Conservation (phyloP, 202 grass and related monocot species). For the Hordeum pubiflorum region DNA sequence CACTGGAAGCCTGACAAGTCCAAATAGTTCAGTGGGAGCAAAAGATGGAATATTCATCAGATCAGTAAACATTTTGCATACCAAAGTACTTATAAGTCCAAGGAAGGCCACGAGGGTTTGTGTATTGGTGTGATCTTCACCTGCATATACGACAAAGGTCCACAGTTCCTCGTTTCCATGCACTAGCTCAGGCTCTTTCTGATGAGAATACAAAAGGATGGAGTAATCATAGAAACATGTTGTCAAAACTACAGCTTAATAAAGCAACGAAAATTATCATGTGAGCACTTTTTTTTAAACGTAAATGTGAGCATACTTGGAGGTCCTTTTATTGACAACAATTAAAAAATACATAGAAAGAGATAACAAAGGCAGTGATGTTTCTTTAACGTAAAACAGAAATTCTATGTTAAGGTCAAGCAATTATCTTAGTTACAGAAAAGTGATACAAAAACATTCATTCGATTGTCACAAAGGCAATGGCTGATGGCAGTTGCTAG, state of each 20-base stretch:
- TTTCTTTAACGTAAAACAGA: background rate
- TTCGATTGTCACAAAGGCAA: conserved; percentile 12
- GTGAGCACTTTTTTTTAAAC: background rate
- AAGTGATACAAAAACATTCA: background rate
- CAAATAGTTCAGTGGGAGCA: conserved; percentile 14
- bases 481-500: conserved; percentile 6
- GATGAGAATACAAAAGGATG: conserved; percentile 22
- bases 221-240: background rate
- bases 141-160: conserved; percentile 71
- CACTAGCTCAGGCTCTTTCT: conserved; percentile 90
- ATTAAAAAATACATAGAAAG: background rate
- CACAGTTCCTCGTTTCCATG: conserved; percentile 93
- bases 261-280: conserved; percentile 25
- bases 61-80: conserved; percentile 34
- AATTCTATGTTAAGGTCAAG: background rate
- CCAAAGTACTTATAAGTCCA: conserved; percentile 82
- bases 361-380: conserved; percentile 3
- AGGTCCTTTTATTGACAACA: background rate
- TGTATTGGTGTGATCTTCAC: conserved; percentile 92
- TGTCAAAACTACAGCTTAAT: conserved; percentile 10
- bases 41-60: conserved; percentile 21
- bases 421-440: background rate
- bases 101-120: conserved; percentile 89
- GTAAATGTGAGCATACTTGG: background rate
- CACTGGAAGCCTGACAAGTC: conserved; percentile 63